These are phyloP conservation scores for Suhomyces kunorum DNA, from an alignment of 1,139 yeast genomes.

Conservation along the genomic window DNA sequence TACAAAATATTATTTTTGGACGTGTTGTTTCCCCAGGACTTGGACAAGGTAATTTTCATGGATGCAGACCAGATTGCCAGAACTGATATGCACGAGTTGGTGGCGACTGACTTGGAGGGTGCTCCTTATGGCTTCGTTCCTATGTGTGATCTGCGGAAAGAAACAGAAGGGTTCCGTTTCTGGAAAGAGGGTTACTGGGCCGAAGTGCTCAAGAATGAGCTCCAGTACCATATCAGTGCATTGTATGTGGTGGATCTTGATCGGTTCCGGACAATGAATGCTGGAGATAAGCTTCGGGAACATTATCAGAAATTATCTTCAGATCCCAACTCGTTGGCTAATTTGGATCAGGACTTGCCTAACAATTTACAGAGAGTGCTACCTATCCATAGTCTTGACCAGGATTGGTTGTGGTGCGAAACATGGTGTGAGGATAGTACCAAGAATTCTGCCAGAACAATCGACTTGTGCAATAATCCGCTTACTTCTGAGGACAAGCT, in stretches of 20 bases:
- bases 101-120: conserved; percentile 66
- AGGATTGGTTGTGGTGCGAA: conserved; percentile 92
- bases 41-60: conserved; percentile 76
- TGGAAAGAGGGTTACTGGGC: conserved; percentile 97
- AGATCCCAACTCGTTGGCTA: conserved; percentile 76
- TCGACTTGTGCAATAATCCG: conserved; percentile 84
- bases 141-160: conserved; percentile 80
- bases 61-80: conserved; percentile 84
- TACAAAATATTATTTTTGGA: conserved; percentile 85
- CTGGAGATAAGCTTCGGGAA: conserved; percentile 80
- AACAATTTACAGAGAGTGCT: conserved; percentile 73
- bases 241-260: conserved; percentile 77
- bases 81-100: conserved; percentile 68
- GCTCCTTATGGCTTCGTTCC: conserved; percentile 86
- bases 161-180: conserved; percentile 83
- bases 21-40: conserved; percentile 76
- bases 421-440: conserved; percentile 84
- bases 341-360: conserved; percentile 89
- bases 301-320: conserved; percentile 83
- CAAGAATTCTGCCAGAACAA: conserved; percentile 64
- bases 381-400: conserved; percentile 72
- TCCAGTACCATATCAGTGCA: conserved; percentile 82
- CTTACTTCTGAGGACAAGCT: conserved; percentile 75
- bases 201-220: conserved; percentile 55
- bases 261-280: conserved; percentile 60